These are phyloP conservation scores for sunflower (Helianthus annuus) DNA, from an alignment of 129 eudicot genomes.

Conservation along the genomic window HanXRQr2.0-SUNRISE NC_035439.2:117215805-117216304, in stretches of 20 bases:
- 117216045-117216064: background rate
- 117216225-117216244: background rate
- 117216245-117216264: constrained; percentile 12
- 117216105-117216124: background rate
- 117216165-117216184: background rate
- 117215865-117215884: background rate
- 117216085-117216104: background rate
- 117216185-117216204: background rate
- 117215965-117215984: constrained; percentile 3
- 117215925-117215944: background rate
- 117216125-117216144: background rate
- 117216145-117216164: background rate
- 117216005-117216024: background rate
- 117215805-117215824: background rate
- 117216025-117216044: background rate
- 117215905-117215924: background rate
- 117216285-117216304: constrained; percentile 71
- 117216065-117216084: background rate
- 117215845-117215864: background rate
- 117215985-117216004: background rate
- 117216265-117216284: constrained; percentile 44
- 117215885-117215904: background rate
- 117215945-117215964: background rate
- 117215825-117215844: background rate
- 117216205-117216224: background rate